phyloP scores from a whole-genome alignment of 2,329 filamentous ascomycete species.

The Sphaerulina musiva region DNA sequence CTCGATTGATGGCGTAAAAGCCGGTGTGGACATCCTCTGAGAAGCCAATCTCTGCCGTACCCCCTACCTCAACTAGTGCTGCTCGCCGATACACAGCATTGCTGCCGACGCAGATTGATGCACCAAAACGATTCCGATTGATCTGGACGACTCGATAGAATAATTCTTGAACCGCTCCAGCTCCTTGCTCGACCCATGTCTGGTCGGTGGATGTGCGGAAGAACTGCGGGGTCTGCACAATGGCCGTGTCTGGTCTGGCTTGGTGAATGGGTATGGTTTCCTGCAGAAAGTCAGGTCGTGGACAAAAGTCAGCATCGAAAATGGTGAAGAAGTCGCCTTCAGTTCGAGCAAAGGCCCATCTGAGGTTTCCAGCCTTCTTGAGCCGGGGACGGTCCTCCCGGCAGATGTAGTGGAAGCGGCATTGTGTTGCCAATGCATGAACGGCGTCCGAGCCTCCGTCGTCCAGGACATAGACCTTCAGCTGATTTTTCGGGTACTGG shows the following conservation, averaged over 20 bases:
- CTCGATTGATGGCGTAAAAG: conserved; percentile 39
- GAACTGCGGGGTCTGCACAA: conserved; percentile 41
- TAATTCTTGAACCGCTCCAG: conserved; percentile 39
- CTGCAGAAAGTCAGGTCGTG: conserved; percentile 37
- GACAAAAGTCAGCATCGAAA: conserved; percentile 42
- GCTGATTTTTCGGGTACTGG: conserved; percentile 35
- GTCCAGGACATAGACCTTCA: conserved; percentile 39
- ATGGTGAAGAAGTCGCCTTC: conserved; percentile 40
- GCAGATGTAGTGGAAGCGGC: conserved; percentile 39
- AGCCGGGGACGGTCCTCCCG: conserved; percentile 39
- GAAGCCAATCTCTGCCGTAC: conserved; percentile 41
- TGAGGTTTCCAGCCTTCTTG: conserved; percentile 41
- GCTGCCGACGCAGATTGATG: conserved; percentile 40
- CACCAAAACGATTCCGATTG: conserved; percentile 39
- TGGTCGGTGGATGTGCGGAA: conserved; percentile 38
- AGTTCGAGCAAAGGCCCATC: conserved; percentile 39
- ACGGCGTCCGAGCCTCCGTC: conserved; percentile 35
- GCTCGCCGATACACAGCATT: conserved; percentile 40
- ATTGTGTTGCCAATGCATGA: conserved; percentile 30
- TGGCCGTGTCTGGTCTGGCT: conserved; percentile 36
- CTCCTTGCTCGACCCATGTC: conserved; percentile 43
- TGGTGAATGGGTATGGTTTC: conserved; percentile 39
- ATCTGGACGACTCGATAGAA: conserved; percentile 42
- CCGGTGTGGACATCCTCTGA: conserved; percentile 44
- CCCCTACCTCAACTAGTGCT: conserved; percentile 38